A percentile compares a stretch with the other conserved stretches of the same genome.
Evolutionary conservation across 2,329 filamentous ascomycete species (phyloP).

Genomic region (Hypoxylon sp.): DNA sequence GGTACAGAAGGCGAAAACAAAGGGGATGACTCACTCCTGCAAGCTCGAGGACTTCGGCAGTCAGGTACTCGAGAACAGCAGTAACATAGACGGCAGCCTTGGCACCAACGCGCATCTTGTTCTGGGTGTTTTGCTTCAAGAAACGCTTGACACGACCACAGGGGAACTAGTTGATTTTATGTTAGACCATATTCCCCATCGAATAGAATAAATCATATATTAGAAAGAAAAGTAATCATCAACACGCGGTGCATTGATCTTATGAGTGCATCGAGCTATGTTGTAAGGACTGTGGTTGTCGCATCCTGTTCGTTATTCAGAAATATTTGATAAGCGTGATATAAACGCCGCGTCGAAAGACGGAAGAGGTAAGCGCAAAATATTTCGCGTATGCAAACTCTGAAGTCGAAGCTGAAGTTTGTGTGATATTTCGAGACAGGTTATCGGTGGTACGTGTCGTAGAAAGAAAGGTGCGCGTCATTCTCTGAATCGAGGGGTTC

Average conservation of each 20-base stretch:
- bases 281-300: constrained; percentile 1
- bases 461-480: constrained; percentile 40
- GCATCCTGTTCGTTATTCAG: constrained; percentile 11
- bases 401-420: constrained; percentile 4
- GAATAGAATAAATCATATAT: not conserved
- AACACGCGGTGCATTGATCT: not conserved
- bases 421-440: constrained; percentile 9
- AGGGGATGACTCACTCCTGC: constrained; percentile 77
- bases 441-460: constrained; percentile 19
- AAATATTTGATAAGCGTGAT: constrained; percentile 2
- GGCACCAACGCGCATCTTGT: constrained; percentile 99
- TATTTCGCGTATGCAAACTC: not conserved
- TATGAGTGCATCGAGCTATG: not conserved
- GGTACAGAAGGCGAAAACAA: constrained; percentile 26
- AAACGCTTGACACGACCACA: constrained; percentile 99
- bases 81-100: constrained; percentile 99
- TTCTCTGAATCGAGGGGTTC: constrained; percentile 41
- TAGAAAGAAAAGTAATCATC: not conserved
- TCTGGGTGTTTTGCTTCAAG: constrained; percentile 98
- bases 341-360: not conserved
- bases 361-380: not conserved
- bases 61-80: constrained; percentile 97
- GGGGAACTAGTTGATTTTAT: constrained; percentile 78
- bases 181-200: constrained; percentile 38
- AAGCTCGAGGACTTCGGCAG: constrained; percentile 96